phyloP scores from a whole-genome alignment of 2,329 filamentous ascomycete species.

The Ophiognomonia clavigignenti-juglandacearum region DNA sequence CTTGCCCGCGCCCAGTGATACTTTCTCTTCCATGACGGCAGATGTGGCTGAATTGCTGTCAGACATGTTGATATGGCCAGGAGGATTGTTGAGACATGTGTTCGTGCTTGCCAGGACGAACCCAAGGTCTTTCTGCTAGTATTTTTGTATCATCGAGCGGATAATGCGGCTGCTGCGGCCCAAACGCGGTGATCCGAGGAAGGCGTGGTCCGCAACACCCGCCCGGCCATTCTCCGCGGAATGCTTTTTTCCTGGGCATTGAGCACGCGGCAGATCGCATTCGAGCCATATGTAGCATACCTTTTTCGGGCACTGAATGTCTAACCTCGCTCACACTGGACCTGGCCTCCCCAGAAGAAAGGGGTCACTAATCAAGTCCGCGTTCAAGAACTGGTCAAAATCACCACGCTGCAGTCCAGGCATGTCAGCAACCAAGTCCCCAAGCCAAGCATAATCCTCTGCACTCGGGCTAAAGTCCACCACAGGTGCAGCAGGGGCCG shows the following conservation, averaged over 20 bases:
- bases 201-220: conserved; percentile 8
- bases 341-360: conserved; percentile 2
- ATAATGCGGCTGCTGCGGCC: not conserved
- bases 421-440: conserved; percentile 37
- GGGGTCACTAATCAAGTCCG: conserved; percentile 10
- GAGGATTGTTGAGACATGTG: too few species aligned
- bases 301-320: too few species aligned
- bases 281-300: too few species aligned
- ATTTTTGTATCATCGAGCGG: not conserved
- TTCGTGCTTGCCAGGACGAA: not conserved
- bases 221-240: too few species aligned
- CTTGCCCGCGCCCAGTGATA: conserved; percentile 43
- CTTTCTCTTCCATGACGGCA: too few species aligned
- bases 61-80: too few species aligned
- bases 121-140: not conserved
- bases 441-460: conserved; percentile 36
- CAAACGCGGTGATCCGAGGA: not conserved
- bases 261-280: too few species aligned
- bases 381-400: conserved; percentile 30
- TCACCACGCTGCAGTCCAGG: conserved; percentile 38
- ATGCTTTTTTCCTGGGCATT: too few species aligned
- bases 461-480: conserved; percentile 15
- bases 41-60: too few species aligned
- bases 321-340: not conserved
- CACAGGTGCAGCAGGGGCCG: conserved; percentile 11